Percentiles rank a stretch among this genome's conserved stretches.
Conservation (phyloP, 306 rosid species). For the Canavalia ensiformis region DNA sequence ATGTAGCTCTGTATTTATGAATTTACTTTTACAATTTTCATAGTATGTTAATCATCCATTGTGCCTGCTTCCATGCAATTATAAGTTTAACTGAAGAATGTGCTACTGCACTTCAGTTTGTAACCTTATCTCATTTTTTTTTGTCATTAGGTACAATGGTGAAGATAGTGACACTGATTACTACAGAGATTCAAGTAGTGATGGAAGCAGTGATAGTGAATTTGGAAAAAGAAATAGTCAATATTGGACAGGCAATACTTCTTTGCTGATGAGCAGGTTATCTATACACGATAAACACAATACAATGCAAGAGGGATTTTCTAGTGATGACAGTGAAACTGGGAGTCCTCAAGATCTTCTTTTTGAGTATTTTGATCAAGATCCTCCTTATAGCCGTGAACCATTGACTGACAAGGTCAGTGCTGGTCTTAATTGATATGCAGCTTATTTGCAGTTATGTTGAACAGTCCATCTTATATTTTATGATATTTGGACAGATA, state of each 20-base stretch:
- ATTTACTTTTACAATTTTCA: neutral
- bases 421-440: slow-evolving; percentile 37
- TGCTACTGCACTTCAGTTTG: slow-evolving; percentile 19
- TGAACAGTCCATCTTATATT: slow-evolving; percentile 44
- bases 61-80: slow-evolving; percentile 13
- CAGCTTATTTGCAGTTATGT: slow-evolving; percentile 37
- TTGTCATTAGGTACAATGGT: slow-evolving; percentile 58
- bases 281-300: slow-evolving; percentile 57
- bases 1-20: neutral
- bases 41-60: neutral
- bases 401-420: slow-evolving; percentile 88
- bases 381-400: slow-evolving; percentile 84
- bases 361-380: slow-evolving; percentile 81
- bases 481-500: slow-evolving; percentile 64
- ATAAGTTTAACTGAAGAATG: neutral
- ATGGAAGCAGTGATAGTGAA: slow-evolving; percentile 84
- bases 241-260: slow-evolving; percentile 48
- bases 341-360: slow-evolving; percentile 63
- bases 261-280: slow-evolving; percentile 53
- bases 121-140: slow-evolving; percentile 38
- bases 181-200: slow-evolving; percentile 82
- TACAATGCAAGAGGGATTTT: slow-evolving; percentile 63
- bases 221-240: slow-evolving; percentile 56
- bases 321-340: slow-evolving; percentile 78
- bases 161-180: slow-evolving; percentile 75